Percentiles rank a stretch among this genome's conserved stretches.
Conservation (phyloP, 768 basidiomycete species). For the Lentinula boryana region DNA sequence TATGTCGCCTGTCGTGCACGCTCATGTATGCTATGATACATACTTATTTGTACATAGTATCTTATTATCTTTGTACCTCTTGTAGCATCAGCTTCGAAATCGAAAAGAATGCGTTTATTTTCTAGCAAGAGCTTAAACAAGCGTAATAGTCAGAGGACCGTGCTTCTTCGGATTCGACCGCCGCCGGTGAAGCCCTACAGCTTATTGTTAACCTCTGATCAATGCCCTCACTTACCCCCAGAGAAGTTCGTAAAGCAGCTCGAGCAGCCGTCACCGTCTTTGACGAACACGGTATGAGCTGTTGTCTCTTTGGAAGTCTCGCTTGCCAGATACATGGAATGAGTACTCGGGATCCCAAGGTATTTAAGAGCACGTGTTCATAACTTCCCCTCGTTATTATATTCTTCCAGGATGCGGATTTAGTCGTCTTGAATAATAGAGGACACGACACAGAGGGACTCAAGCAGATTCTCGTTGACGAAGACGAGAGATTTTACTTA, state of each 20-base stretch:
- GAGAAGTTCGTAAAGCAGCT: conserved; percentile 5
- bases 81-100: neutral
- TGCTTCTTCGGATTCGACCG: no score
- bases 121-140: no score
- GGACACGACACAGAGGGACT: neutral
- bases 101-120: no score
- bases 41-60: neutral
- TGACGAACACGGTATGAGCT: neutral
- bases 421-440: neutral
- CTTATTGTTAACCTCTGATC: neutral
- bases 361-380: neutral
- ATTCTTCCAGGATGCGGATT: conserved; percentile 1
- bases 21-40: neutral
- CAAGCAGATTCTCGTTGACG: neutral
- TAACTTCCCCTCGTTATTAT: neutral
- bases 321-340: conserved; percentile 5
- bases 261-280: neutral
- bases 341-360: neutral
- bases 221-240: neutral
- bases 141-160: no score
- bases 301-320: conserved; percentile 5
- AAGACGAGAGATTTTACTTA: neutral
- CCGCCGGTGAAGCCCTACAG: no score
- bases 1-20: neutral
- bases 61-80: neutral